A percentile compares a stretch with the other conserved stretches of the same genome.
Evolutionary conservation across 306 rosid species (phyloP).

Genomic region (Prosopis cineraria): DNA sequence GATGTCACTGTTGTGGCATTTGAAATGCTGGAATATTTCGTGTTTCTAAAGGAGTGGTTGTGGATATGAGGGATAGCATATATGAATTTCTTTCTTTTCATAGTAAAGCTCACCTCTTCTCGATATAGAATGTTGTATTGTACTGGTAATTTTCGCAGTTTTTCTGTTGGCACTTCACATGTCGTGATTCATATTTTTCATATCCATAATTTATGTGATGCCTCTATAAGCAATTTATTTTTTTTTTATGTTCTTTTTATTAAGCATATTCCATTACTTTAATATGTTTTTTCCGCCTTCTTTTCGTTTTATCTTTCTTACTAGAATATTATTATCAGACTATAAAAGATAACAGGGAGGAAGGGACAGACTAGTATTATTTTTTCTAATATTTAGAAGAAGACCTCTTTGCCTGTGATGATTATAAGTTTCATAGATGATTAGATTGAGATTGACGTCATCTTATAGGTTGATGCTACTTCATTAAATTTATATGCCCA

Average conservation of each 20-base stretch:
- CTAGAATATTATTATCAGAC: background rate
- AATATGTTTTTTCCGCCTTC: background rate
- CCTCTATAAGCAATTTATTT: background rate
- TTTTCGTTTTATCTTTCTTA: background rate
- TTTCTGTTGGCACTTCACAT: background rate
- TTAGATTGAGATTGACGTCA: background rate
- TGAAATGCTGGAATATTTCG: conserved; percentile 89
- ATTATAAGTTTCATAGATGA: background rate
- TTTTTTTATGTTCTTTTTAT: background rate
- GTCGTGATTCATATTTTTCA: conserved; percentile 4
- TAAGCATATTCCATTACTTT: background rate
- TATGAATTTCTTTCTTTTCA: conserved; percentile 78
- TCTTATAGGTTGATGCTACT: background rate
- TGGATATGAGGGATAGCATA: conserved; percentile 81
- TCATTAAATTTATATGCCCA: background rate
- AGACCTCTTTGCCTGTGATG: background rate
- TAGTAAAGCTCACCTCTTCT: conserved; percentile 57
- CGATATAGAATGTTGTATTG: background rate
- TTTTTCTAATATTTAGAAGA: background rate
- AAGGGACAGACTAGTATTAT: background rate
- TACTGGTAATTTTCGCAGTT: background rate
- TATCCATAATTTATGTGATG: background rate
- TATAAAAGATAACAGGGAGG: background rate
- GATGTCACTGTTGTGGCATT: too few relatives aligned
- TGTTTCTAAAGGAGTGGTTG: conserved; percentile 73